phyloP scores from a whole-genome alignment of 1,284 basidiomycete species.

The Apiotrichum gracile region DNA sequence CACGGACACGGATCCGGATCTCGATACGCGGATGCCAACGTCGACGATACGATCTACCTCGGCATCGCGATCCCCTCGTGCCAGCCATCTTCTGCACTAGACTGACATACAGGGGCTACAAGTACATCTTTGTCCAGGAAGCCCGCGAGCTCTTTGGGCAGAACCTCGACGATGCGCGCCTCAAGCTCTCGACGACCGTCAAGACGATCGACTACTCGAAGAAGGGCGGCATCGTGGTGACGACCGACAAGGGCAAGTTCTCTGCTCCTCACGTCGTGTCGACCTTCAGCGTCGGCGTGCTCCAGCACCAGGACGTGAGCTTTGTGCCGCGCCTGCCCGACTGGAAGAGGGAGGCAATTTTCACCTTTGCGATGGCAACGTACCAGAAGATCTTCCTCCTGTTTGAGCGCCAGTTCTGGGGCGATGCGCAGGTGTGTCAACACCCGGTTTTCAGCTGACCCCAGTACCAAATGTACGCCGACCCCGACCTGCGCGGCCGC shows the following conservation, averaged over 20 bases:
- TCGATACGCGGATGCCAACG: no score
- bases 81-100: neutral
- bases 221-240: slow-evolving; percentile 48
- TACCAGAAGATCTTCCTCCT: slow-evolving; percentile 68
- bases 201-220: slow-evolving; percentile 51
- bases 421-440: slow-evolving; percentile 55
- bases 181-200: slow-evolving; percentile 56
- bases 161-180: slow-evolving; percentile 52
- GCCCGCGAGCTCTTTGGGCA: slow-evolving; percentile 58
- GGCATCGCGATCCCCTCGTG: neutral
- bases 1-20: no score
- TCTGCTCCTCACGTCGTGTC: slow-evolving; percentile 56
- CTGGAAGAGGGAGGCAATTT: slow-evolving; percentile 63
- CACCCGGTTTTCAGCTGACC: neutral
- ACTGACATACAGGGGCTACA: slow-evolving; percentile 49
- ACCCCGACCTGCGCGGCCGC: slow-evolving; percentile 54
- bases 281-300: slow-evolving; percentile 56
- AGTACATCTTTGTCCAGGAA: slow-evolving; percentile 58
- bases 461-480: slow-evolving; percentile 62
- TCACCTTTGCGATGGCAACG: slow-evolving; percentile 60
- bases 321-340: slow-evolving; percentile 57
- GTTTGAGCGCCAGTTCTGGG: slow-evolving; percentile 64
- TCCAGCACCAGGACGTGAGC: slow-evolving; percentile 58
- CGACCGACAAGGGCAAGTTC: slow-evolving; percentile 49
- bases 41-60: no score